These are phyloP conservation scores for Aphanomyces euteiches DNA, from an alignment of 352 stramenopile genomes.

Conservation along the genomic window DNA sequence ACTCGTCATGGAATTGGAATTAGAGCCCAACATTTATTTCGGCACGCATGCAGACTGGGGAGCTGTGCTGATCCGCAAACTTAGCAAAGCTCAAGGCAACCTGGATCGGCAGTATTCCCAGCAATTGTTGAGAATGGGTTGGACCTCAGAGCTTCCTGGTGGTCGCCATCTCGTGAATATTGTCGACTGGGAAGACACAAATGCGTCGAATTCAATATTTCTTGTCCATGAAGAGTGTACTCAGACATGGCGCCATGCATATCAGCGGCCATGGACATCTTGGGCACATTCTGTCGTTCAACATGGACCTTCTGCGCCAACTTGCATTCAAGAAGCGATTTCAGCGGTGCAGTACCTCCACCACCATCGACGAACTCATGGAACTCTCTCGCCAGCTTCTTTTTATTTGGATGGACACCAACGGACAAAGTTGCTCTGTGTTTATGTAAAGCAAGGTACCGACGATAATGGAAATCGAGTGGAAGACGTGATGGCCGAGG, in stretches of 20 bases:
- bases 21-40: not conserved
- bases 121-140: not conserved
- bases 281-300: not conserved
- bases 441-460: not conserved
- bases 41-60: conserved; percentile 14
- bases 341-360: conserved; percentile 1
- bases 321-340: not conserved
- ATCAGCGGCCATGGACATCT: too few species aligned
- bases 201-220: not conserved
- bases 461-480: not conserved
- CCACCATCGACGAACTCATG: not conserved
- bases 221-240: not conserved
- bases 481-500: not conserved
- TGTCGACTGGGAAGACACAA: not conserved
- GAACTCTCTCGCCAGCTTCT: not conserved
- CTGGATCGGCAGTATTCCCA: not conserved
- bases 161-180: not conserved
- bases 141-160: not conserved
- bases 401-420: not conserved
- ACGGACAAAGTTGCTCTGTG: conserved; percentile 1
- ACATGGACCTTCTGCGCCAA: not conserved
- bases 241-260: not conserved
- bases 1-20: not conserved
- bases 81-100: not conserved
- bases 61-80: not conserved